A percentile compares a stretch with the other conserved stretches of the same genome.
Evolutionary conservation across 2,329 filamentous ascomycete genomes (phyloP).

Genomic region (Byssoonygena ceratinophila): DNA sequence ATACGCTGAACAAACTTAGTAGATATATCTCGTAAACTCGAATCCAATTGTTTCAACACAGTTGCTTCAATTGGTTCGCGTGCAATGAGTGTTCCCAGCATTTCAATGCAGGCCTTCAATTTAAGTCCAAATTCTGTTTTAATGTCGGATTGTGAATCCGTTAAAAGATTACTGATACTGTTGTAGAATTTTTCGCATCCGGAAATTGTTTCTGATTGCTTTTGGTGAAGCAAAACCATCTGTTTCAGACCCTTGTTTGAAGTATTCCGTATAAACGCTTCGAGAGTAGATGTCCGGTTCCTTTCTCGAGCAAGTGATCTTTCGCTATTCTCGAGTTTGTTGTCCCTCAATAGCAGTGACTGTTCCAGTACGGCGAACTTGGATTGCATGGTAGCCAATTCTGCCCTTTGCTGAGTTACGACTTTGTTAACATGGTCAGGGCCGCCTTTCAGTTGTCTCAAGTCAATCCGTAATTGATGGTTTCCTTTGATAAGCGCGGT

Average conservation of each 20-base stretch:
- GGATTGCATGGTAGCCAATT: slow-evolving; percentile 18
- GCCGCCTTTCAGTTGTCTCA: slow-evolving; percentile 22
- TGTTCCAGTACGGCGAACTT: slow-evolving; percentile 21
- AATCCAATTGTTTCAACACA: slow-evolving; percentile 5
- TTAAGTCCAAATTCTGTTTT: slow-evolving; percentile 9
- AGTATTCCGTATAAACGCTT: slow-evolving; percentile 25
- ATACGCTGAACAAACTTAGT: slow-evolving; percentile 20
- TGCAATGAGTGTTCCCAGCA: slow-evolving; percentile 7
- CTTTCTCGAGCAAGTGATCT: slow-evolving; percentile 24
- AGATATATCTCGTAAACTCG: slow-evolving; percentile 13
- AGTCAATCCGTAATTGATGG: slow-evolving; percentile 18
- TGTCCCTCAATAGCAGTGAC: slow-evolving; percentile 21
- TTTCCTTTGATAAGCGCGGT: slow-evolving; percentile 22
- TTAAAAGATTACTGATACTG: slow-evolving; percentile 1
- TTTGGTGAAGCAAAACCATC: slow-evolving; percentile 1
- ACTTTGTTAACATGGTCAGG: slow-evolving; percentile 16
- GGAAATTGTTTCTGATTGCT: slow-evolving; percentile 7
- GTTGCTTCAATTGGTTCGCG: not conserved
- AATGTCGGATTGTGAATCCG: slow-evolving; percentile 3
- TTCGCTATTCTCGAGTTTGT: slow-evolving; percentile 16
- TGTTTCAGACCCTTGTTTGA: slow-evolving; percentile 12
- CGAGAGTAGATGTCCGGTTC: slow-evolving; percentile 23
- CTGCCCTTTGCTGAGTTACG: slow-evolving; percentile 18
- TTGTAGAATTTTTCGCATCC: slow-evolving; percentile 8
- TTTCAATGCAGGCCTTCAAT: slow-evolving; percentile 10